A percentile compares a stretch with the other conserved stretches of the same genome.
Conservation (phyloP, 169 alveolate species). For the Eimeria nieschulzi region DNA sequence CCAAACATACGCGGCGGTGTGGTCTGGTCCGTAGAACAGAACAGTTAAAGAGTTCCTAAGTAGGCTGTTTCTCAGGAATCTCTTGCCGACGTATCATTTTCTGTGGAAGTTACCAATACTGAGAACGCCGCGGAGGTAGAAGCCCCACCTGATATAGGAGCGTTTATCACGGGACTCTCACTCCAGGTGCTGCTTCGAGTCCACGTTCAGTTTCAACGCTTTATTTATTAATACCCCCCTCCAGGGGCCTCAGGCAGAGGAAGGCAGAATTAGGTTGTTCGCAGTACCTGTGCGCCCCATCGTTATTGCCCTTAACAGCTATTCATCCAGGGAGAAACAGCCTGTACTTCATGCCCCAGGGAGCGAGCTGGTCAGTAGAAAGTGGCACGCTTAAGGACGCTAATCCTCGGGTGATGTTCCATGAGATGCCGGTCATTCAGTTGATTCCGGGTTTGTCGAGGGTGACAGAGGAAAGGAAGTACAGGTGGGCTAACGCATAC, state of each 20-base stretch:
- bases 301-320: not conserved
- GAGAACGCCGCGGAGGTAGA: not conserved
- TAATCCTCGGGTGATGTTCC: conserved; percentile 22
- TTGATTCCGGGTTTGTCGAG: not conserved
- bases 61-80: conserved; percentile 21
- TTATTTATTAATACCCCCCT: too few species aligned
- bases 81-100: conserved; percentile 20
- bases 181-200: conserved; percentile 6
- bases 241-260: too few species aligned
- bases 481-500: conserved; percentile 3
- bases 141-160: not conserved
- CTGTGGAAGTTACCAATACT: conserved; percentile 21
- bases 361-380: conserved; percentile 46
- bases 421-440: conserved; percentile 45
- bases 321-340: not conserved
- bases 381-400: conserved; percentile 19
- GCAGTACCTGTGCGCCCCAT: not conserved
- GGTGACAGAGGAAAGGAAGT: not conserved
- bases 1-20: too few species aligned
- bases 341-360: conserved; percentile 7
- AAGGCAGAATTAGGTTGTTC: too few species aligned
- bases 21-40: too few species aligned
- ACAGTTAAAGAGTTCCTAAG: too few species aligned
- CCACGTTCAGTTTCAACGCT: not conserved
- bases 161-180: conserved; percentile 20